Conservation (phyloP, 345 rosid species). For the rapeseed (Brassica napus) region DNA sequence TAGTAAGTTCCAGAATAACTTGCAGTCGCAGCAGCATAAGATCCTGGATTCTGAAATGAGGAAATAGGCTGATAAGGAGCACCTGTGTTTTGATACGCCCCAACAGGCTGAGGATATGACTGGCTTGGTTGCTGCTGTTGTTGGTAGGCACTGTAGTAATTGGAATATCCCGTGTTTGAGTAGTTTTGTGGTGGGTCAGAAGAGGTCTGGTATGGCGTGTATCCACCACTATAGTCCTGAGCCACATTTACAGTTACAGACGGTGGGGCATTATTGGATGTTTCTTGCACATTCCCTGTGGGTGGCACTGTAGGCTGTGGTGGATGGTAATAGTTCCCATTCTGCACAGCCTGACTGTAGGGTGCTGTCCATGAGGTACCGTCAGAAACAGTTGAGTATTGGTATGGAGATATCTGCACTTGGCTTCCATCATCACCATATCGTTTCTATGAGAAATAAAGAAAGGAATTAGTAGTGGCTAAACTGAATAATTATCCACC, state of each 20-base stretch:
- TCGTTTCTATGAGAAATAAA: slow-evolving; percentile 46
- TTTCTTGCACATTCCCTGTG: slow-evolving; percentile 50
- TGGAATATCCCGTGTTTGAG: slow-evolving; percentile 70
- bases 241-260: slow-evolving; percentile 55
- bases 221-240: slow-evolving; percentile 73
- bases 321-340: slow-evolving; percentile 56
- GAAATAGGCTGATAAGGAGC: slow-evolving; percentile 99
- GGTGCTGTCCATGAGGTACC: slow-evolving; percentile 57
- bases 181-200: slow-evolving; percentile 61
- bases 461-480: slow-evolving; percentile 14
- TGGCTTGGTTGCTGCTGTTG: slow-evolving; percentile 83
- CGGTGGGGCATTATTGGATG: slow-evolving; percentile 47
- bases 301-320: slow-evolving; percentile 51
- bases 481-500: background rate
- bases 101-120: slow-evolving; percentile 79
- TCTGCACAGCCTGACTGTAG: slow-evolving; percentile 55
- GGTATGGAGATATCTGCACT: slow-evolving; percentile 55
- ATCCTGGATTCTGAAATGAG: slow-evolving; percentile 99
- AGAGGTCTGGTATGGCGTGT: slow-evolving; percentile 58
- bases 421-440: slow-evolving; percentile 66
- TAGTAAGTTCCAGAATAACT: slow-evolving; percentile 95
- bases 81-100: slow-evolving; percentile 98
- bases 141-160: slow-evolving; percentile 80
- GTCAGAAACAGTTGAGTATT: slow-evolving; percentile 49
- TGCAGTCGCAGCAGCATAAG: slow-evolving; percentile 98